Evolutionary conservation across 768 basidiomycete genomes (phyloP), one percentile per base, ranked within the genome.

Genomic region (Coprinopsis marcescibilis): DNA sequence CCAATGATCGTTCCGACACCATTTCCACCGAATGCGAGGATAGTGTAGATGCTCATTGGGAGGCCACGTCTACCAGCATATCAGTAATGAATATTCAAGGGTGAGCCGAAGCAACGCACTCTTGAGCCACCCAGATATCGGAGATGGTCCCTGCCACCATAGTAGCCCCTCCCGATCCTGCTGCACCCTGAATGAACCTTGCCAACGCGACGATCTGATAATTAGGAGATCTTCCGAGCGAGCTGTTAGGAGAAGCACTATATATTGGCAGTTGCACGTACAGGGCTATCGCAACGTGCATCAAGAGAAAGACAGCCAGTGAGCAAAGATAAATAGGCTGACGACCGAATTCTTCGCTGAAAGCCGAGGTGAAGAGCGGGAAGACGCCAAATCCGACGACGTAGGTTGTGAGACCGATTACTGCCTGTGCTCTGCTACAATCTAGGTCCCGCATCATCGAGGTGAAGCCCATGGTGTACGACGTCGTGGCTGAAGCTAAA

Each of bases 311-410:
- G 8, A 75, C 69, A 21, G 75, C 54, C 10, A 62, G 62, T 1
- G 79, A 80, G 25, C 61, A 65, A 14, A 80, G 57, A 51, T 83
- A 85, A 1, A 86, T 50, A 1, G 76, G 80, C 41, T 75, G 74
- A 33, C 84, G 64, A 11, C 84, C 85, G 47, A 85, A 79, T 55
- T 87, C 85, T 56, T 87, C 85, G 56, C 82, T 84, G 52, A 85
- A 75, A 0, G 83, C 75, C 14, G 84, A 80, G 0, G 83, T 76
- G 14, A 86, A 62, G 3, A 86, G 76, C 0, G 85, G 83, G 13
- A 80, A 63, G 17, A 84, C 29, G 13, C 70, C 80, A 51, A 85
- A 85, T 2, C 81, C 83, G 5, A 86, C 57, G 0, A 76, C 65
- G 59, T 71, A 86, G 23, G 78, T 63, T 46, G 71, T 69, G 20